A percentile compares a stretch with the other conserved stretches of the same genome.
These are phyloP conservation scores for Pseudotsuga menziesii DNA, from an alignment of 75 land plant species.

Conservation along the genomic window DNA sequence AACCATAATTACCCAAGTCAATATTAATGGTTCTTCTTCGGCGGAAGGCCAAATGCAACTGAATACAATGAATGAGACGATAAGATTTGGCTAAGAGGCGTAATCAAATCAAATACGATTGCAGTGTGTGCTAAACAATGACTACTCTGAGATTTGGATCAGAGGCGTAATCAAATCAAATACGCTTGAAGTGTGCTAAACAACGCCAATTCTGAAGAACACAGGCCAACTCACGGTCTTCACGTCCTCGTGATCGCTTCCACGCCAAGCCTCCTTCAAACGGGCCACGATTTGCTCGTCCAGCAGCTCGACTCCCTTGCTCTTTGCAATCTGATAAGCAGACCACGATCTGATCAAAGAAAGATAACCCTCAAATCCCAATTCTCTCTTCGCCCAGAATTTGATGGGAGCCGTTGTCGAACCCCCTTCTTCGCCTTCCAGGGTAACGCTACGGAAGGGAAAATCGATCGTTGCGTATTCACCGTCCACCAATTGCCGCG, in stretches of 20 bases:
- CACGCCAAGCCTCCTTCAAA: constrained; percentile 54
- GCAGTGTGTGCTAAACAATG: too few relatives aligned
- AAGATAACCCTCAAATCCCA: constrained; percentile 35
- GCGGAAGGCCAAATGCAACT: too few relatives aligned
- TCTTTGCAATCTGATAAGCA: constrained; percentile 52
- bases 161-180: too few relatives aligned
- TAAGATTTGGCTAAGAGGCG: too few relatives aligned
- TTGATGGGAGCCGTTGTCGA: constrained; percentile 41
- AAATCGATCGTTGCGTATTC: constrained; percentile 46
- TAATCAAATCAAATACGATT: too few relatives aligned
- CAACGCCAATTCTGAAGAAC: constrained; percentile 36
- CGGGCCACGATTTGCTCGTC: constrained; percentile 30
- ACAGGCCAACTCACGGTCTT: constrained; percentile 42
- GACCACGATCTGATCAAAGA: constrained; percentile 60
- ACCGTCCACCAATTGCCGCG: constrained; percentile 28
- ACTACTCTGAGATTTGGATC: too few relatives aligned
- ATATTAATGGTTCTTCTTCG: too few relatives aligned
- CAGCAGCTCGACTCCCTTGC: constrained; percentile 56
- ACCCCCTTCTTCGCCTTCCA: constrained; percentile 26
- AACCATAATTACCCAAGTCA: too few relatives aligned
- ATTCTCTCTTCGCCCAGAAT: constrained; percentile 32
- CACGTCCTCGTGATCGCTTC: constrained; percentile 8
- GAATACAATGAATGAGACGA: too few relatives aligned
- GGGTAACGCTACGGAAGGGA: constrained; percentile 39
- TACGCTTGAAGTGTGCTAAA: too few relatives aligned